phyloP scores from a whole-genome alignment of 2,329 filamentous ascomycete species.

The Stagonosporopsis chrysanthemi region DNA sequence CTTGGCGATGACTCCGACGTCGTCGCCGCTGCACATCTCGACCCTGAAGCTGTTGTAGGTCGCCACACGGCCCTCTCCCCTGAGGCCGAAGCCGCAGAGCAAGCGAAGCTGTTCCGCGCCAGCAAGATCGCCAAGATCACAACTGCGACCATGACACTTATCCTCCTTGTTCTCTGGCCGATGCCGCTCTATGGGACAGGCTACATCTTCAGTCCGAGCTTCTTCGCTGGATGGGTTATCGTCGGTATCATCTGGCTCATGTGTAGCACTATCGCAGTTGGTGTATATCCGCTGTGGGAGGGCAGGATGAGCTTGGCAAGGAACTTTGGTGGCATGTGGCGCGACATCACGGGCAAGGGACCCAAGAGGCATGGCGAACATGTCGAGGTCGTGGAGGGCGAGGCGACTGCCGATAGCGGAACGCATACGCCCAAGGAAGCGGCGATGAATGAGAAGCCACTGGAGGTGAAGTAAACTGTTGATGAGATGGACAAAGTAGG shows the following conservation, averaged over 20 bases:
- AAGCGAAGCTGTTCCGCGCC: slow-evolving; percentile 53
- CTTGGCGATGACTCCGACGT: slow-evolving; percentile 79
- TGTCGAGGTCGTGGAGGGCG: slow-evolving; percentile 27
- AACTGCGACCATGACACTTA: slow-evolving; percentile 70
- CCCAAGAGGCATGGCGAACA: slow-evolving; percentile 12
- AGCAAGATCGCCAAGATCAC: slow-evolving; percentile 62
- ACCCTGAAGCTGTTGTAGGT: slow-evolving; percentile 66
- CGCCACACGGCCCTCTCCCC: slow-evolving; percentile 32
- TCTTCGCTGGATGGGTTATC: slow-evolving; percentile 83
- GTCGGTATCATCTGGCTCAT: slow-evolving; percentile 77
- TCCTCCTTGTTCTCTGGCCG: slow-evolving; percentile 83
- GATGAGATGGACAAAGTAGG: neutral
- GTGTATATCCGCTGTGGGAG: slow-evolving; percentile 82
- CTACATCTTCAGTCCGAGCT: slow-evolving; percentile 81
- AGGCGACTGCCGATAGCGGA: slow-evolving; percentile 25
- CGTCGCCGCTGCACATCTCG: slow-evolving; percentile 66
- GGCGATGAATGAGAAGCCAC: slow-evolving; percentile 19
- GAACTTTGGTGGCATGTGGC: slow-evolving; percentile 38
- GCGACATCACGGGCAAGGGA: slow-evolving; percentile 36
- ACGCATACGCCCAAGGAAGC: slow-evolving; percentile 34
- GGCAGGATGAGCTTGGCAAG: slow-evolving; percentile 48
- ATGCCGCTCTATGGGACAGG: slow-evolving; percentile 86
- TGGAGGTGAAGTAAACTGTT: slow-evolving; percentile 14
- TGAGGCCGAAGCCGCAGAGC: slow-evolving; percentile 49
- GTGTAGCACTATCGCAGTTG: slow-evolving; percentile 74